These are phyloP conservation scores for Lachnellula hyalina DNA, from an alignment of 2,329 filamentous ascomycete species.

Conservation along the genomic window DNA sequence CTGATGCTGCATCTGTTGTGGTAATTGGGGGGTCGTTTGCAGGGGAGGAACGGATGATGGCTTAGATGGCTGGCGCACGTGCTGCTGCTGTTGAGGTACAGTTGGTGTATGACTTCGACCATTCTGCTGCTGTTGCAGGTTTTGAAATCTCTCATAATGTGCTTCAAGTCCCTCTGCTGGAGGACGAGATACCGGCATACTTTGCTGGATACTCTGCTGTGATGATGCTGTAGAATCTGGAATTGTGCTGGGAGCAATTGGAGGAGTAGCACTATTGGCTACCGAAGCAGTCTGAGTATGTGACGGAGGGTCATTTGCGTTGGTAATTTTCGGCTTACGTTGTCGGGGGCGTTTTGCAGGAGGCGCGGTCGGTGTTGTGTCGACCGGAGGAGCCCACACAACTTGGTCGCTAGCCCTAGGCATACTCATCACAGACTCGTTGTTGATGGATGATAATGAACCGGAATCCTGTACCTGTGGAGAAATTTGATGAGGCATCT, in stretches of 20 bases:
- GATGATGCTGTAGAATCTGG: slow-evolving; percentile 25
- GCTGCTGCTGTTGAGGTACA: slow-evolving; percentile 19
- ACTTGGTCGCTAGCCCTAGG: slow-evolving; percentile 17
- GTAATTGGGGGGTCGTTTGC: slow-evolving; percentile 7
- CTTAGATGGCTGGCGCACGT: slow-evolving; percentile 26
- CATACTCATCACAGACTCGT: slow-evolving; percentile 14
- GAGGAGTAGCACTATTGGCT: slow-evolving; percentile 26
- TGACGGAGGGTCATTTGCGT: slow-evolving; percentile 19
- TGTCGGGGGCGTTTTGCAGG: slow-evolving; percentile 36
- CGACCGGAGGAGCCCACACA: slow-evolving; percentile 27
- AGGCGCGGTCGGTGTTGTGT: slow-evolving; percentile 23
- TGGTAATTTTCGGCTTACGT: slow-evolving; percentile 33
- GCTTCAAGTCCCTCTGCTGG: slow-evolving; percentile 30
- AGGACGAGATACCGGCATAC: slow-evolving; percentile 22
- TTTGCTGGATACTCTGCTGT: slow-evolving; percentile 10
- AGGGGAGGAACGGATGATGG: slow-evolving; percentile 18
- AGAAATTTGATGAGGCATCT: slow-evolving; percentile 6
- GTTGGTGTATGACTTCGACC: slow-evolving; percentile 25
- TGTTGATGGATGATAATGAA: slow-evolving; percentile 1
- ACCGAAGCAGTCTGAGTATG: slow-evolving; percentile 24
- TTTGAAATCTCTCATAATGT: slow-evolving; percentile 30
- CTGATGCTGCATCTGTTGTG: slow-evolving; percentile 22
- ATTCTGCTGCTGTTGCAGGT: slow-evolving; percentile 23
- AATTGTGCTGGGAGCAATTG: slow-evolving; percentile 24
- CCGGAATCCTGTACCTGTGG: neutral